Base-by-base conservation (phyloP, 148 eudicot species). In the Fallopia convolvulus region DNA sequence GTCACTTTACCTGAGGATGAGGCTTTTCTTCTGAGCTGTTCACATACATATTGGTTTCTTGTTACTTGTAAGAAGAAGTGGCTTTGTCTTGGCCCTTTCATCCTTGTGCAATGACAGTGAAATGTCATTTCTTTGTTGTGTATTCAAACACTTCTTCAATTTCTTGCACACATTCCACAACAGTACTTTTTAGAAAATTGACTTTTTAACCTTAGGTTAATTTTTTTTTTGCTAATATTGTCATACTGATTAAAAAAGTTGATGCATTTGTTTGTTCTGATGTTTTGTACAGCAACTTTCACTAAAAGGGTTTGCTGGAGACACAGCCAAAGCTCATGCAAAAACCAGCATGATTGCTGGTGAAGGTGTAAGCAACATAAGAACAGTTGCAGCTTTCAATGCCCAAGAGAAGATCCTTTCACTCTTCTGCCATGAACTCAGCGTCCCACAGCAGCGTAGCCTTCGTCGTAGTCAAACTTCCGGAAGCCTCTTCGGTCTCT, bases 261-360 rank as follows among this genome's bases (percentile, higher is more conserved):
- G 15, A 33, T 66, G 71, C 13, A 66, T 66, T 2, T 68, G 36
- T 15, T 36, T 44, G 47, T 44, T 44, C 10, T 1, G 3, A 66
- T 68, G 41, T 68, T 26, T 36, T 2, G 56, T 36, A 77, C 94
- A 95, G 99, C 99, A 95, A 93, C 94, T 95, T 14, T 91, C 99
- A 14, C 85, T 96, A 53, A 96, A 95, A 88, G 99, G 99, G 3
- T 96, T 96, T 53, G 99, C 99, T 1, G 99, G 99, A 78, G 99
- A 96, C 89, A 96, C 99, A 14, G 99, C 98, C 26, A 96, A 96
- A 83, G 99, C 99, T 0, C 99, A 96, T 78, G 99, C 99, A 0
- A 96, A 96, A 80, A 96, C 99, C 0, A 96, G 99, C 87, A 96
- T 96, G 99, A 93, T 96, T 17, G 99, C 99, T 0, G 99, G 99